Conservation (phyloP, 306 rosid genomes). For the Cicer judaicum region DNA sequence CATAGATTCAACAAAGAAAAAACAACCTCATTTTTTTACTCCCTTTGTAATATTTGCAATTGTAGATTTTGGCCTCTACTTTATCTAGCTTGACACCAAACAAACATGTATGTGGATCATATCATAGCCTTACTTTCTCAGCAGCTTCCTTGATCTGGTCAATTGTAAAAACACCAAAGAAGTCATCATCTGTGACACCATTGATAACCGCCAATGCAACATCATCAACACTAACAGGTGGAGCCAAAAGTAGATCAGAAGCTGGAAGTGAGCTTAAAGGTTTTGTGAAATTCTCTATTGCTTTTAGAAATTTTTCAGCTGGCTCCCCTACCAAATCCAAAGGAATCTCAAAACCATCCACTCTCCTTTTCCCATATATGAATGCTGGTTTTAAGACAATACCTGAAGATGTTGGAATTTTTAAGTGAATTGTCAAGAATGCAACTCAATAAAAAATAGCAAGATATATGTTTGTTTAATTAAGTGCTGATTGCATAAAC, state of each 20-base stretch:
- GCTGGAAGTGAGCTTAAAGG: slow-evolving; percentile 90
- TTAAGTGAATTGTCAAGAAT: slow-evolving; percentile 33
- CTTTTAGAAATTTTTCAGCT: slow-evolving; percentile 68
- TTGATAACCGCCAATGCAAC: slow-evolving; percentile 78
- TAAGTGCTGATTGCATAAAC: neutral
- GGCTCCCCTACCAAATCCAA: slow-evolving; percentile 87
- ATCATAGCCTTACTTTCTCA: slow-evolving; percentile 64
- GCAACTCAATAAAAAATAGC: neutral
- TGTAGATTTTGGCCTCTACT: neutral
- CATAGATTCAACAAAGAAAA: slow-evolving; percentile 13
- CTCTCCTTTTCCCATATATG: slow-evolving; percentile 91
- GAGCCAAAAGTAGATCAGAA: slow-evolving; percentile 80
- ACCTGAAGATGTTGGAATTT: slow-evolving; percentile 63
- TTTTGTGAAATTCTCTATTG: slow-evolving; percentile 73
- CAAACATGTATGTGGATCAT: slow-evolving; percentile 42
- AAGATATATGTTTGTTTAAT: neutral
- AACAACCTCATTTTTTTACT: slow-evolving; percentile 21
- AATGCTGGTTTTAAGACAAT: slow-evolving; percentile 86
- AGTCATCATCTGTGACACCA: slow-evolving; percentile 76
- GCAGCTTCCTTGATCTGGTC: slow-evolving; percentile 98
- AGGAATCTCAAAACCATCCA: slow-evolving; percentile 84
- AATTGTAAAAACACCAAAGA: slow-evolving; percentile 84
- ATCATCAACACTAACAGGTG: slow-evolving; percentile 92
- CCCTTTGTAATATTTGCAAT: neutral
- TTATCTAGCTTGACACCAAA: slow-evolving; percentile 20